Evolutionary conservation across 805 yeast species (phyloP), one percentile per base, ranked within the genome.

Genomic region (Yarrowia sp.): DNA sequence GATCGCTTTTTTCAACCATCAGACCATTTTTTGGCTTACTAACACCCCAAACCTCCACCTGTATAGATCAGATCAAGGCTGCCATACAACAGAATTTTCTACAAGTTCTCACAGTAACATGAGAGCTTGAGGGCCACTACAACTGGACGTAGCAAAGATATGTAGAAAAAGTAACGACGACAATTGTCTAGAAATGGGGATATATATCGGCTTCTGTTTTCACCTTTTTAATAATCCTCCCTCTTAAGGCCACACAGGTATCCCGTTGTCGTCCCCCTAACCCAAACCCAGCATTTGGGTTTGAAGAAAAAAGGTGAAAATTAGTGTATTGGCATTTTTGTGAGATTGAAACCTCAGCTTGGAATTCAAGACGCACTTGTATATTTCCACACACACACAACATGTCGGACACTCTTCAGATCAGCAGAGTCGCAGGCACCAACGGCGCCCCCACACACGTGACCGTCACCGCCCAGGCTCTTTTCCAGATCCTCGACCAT

Each of bases 401-500:
- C 49, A 61, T 61, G 66, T 46, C 66, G 53, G 66, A 61, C 14
- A 61, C 55, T 61, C 55, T 61, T 36, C 66, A 61, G 55, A 46
- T 61, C 55, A 61, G 66, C 55, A 34, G 66, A 38, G 44, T 47
- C 43, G 42, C 55, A 20, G 66, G 66, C 55, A 61, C 66, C 55
- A 24, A 46, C 53, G 66, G 66, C 53, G 55, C 69, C 40, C 85
- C 90, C 20, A 79, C 86, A 68, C 80, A 79, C 64, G 87, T 88
- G 69, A 80, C 79, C 66, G 83, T 89, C 70, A 87, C 87, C 75
- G 83, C 91, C 4, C 82, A 91, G 65, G 94, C 95, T 6, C 81
- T 89, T 65, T 85, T 92, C 79, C 90, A 88, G 77, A 84, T 92
- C 69, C 82, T 92, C 70, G 95, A 91, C 76, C 87, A 90, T 70